Conservation (phyloP, 2,329 filamentous ascomycete genomes). For the Colletotrichum musicola region DNA sequence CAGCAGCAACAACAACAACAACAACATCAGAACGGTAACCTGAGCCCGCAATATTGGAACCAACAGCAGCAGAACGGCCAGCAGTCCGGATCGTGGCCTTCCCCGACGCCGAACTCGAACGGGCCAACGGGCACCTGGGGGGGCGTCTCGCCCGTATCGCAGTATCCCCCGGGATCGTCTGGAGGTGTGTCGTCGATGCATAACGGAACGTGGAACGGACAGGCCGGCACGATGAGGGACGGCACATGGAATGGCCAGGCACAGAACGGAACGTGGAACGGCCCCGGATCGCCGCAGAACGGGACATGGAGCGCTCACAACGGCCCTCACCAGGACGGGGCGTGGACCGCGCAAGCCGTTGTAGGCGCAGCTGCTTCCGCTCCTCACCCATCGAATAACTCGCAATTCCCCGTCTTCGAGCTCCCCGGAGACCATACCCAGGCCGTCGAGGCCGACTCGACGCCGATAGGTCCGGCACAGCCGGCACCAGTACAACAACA, state of each 20-base stretch:
- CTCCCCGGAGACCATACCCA: slow-evolving; percentile 30
- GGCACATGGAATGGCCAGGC: slow-evolving; percentile 7
- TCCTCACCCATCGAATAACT: slow-evolving; percentile 5
- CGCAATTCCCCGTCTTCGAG: slow-evolving; percentile 30
- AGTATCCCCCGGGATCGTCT: slow-evolving; percentile 14
- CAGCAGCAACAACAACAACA: slow-evolving; percentile 23
- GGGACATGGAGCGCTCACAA: slow-evolving; percentile 2
- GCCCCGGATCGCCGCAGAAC: neutral
- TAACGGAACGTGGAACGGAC: slow-evolving; percentile 17
- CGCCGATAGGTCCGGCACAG: slow-evolving; percentile 23
- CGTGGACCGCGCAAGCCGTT: slow-evolving; percentile 22
- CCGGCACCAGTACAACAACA: slow-evolving; percentile 8
- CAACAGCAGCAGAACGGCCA: slow-evolving; percentile 29
- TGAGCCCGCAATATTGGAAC: slow-evolving; percentile 30
- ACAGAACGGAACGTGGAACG: slow-evolving; percentile 10
- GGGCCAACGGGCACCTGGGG: slow-evolving; percentile 28
- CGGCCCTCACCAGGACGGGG: slow-evolving; percentile 7
- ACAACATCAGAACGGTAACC: slow-evolving; percentile 13
- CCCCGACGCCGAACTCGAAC: slow-evolving; percentile 15
- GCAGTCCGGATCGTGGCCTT: slow-evolving; percentile 25
- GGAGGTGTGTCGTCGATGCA: slow-evolving; percentile 7
- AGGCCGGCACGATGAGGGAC: neutral
- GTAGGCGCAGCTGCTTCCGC: slow-evolving; percentile 2
- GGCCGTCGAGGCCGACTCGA: slow-evolving; percentile 36
- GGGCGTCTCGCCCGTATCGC: slow-evolving; percentile 24